phyloP scores from a whole-genome alignment of 805 yeast species.

The Myxozyma mucilagina region DNA sequence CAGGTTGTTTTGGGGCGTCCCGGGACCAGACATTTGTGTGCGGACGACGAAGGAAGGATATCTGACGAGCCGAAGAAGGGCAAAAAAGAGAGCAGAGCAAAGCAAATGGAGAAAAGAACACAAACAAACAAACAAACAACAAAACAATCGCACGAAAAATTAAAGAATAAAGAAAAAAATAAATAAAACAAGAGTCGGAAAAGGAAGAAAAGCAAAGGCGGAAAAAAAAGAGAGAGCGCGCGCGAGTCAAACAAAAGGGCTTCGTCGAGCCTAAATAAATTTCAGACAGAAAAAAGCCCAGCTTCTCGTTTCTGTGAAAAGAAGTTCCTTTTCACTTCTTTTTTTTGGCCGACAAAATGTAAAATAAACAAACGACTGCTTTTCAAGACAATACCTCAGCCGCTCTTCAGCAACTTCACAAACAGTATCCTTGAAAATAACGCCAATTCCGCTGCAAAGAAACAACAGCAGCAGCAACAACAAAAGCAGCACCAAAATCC shows the following conservation, averaged over 20 bases:
- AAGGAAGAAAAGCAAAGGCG: not conserved
- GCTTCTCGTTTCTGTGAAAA: too few relatives aligned
- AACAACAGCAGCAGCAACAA: not conserved
- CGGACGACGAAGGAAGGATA: not conserved
- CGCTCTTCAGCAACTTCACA: too few relatives aligned
- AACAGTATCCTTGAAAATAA: too few relatives aligned
- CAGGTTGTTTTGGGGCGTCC: constrained; percentile 8
- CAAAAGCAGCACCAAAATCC: not conserved
- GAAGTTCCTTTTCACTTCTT: too few relatives aligned
- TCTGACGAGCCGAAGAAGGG: not conserved
- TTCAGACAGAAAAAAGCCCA: too few relatives aligned
- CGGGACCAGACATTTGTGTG: constrained; percentile 9
- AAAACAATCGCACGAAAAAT: not conserved
- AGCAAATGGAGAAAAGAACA: not conserved
- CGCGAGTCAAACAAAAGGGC: too few relatives aligned
- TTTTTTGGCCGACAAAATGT: too few relatives aligned
- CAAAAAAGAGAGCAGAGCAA: not conserved
- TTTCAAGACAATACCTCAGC: too few relatives aligned
- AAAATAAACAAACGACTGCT: too few relatives aligned
- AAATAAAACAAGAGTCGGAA: not conserved
- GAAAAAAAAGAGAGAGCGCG: not conserved
- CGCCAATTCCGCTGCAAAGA: too few relatives aligned
- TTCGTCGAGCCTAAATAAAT: too few relatives aligned
- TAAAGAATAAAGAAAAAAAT: not conserved
- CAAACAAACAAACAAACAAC: not conserved